Evolutionary conservation across 2,329 filamentous ascomycete species (phyloP).

Genomic region (Alternaria dauci): DNA sequence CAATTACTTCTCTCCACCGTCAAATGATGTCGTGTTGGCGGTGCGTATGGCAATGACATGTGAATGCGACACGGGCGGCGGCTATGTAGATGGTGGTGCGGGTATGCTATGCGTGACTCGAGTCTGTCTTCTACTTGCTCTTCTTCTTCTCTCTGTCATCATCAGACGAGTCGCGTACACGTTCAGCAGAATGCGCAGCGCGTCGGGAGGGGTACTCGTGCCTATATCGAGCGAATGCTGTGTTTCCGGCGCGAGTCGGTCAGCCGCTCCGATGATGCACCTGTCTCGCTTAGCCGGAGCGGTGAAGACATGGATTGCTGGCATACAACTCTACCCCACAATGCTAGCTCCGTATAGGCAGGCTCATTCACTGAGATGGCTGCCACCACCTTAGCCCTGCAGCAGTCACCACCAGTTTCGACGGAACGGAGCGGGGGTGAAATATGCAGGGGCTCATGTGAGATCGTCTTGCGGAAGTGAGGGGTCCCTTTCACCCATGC

Average conservation of each 20-base stretch:
- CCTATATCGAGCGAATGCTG: slow-evolving; percentile 10
- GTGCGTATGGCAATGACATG: slow-evolving; percentile 11
- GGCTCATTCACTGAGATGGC: neutral
- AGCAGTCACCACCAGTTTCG: slow-evolving; percentile 1
- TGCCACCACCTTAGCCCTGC: slow-evolving; percentile 18
- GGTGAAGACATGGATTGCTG: slow-evolving; percentile 29
- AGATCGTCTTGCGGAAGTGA: slow-evolving; percentile 9
- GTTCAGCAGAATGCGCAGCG: slow-evolving; percentile 1
- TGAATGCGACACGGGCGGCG: slow-evolving; percentile 4
- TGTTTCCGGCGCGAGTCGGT: slow-evolving; percentile 4
- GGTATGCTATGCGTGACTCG: neutral
- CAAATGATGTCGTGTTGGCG: neutral
- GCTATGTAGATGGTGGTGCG: neutral
- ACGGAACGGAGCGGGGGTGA: slow-evolving; percentile 15
- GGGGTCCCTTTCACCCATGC: slow-evolving; percentile 3
- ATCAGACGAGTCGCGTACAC: neutral
- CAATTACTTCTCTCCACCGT: neutral
- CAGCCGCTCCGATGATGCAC: slow-evolving; percentile 10
- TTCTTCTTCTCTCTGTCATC: neutral
- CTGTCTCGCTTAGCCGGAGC: slow-evolving; percentile 26
- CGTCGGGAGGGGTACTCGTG: slow-evolving; percentile 2
- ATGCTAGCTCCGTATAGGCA: slow-evolving; percentile 14
- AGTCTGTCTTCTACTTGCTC: neutral
- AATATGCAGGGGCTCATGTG: slow-evolving; percentile 18
- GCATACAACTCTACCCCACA: slow-evolving; percentile 17